A percentile compares a stretch with the other conserved stretches of the same genome.
Conservation (phyloP, 177 flowering plant species). For the Vitis hybrid region DNA sequence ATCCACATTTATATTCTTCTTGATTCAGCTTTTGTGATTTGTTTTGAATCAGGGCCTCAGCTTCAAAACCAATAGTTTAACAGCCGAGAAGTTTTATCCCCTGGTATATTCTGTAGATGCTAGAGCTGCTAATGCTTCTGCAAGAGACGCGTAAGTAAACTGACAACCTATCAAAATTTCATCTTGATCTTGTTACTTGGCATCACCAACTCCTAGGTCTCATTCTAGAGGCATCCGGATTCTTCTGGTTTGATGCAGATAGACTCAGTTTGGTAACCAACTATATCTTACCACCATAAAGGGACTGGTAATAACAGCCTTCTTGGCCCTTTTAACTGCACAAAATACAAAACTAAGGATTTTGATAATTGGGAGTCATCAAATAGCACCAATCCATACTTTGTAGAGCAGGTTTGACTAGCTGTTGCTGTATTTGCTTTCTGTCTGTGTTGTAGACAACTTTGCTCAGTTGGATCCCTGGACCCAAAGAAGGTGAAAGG, state of each 20-base stretch:
- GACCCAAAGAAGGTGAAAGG: constrained; percentile 37
- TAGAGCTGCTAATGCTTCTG: neutral
- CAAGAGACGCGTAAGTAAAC: neutral
- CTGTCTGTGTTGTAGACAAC: constrained; percentile 13
- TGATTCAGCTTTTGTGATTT: neutral
- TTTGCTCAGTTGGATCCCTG: constrained; percentile 24
- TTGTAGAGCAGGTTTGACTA: too few relatives aligned
- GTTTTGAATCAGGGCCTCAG: neutral
- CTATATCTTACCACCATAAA: too few relatives aligned
- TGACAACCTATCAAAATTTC: neutral
- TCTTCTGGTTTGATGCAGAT: too few relatives aligned
- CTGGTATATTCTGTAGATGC: neutral
- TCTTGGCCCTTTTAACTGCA: too few relatives aligned
- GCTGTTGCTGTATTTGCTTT: neutral
- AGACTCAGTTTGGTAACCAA: too few relatives aligned
- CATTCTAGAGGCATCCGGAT: too few relatives aligned
- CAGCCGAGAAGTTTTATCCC: neutral
- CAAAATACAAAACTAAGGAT: too few relatives aligned
- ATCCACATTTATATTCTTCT: neutral
- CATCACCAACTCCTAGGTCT: too few relatives aligned
- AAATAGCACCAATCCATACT: too few relatives aligned
- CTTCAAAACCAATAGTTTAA: neutral
- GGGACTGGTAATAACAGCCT: too few relatives aligned
- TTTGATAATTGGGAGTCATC: too few relatives aligned
- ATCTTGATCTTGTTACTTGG: too few relatives aligned